These are phyloP conservation scores for Termitomyces sp. DNA, from an alignment of 768 basidiomycete species.

Conservation along the genomic window DNA sequence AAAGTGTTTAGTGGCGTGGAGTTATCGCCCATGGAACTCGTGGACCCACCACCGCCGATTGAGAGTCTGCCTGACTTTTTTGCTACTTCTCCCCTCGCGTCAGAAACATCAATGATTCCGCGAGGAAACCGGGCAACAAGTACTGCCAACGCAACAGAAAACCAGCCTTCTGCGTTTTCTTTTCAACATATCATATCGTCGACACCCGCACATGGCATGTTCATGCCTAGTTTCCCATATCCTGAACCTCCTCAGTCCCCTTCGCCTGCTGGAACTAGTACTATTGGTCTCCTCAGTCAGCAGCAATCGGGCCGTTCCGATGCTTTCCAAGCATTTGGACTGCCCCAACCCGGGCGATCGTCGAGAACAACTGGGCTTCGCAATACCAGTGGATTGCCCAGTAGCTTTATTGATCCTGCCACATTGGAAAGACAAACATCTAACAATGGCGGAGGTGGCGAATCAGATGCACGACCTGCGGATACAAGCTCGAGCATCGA, in stretches of 20 bases:
- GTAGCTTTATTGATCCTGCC: constrained; percentile 37
- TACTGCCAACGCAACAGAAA: constrained; percentile 47
- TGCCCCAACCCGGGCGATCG: constrained; percentile 36
- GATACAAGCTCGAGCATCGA: constrained; percentile 24
- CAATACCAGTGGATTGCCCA: constrained; percentile 20
- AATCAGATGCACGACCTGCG: constrained; percentile 36
- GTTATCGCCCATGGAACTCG: constrained; percentile 22
- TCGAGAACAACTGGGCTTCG: constrained; percentile 32
- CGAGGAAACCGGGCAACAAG: constrained; percentile 29
- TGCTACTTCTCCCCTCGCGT: constrained; percentile 32
- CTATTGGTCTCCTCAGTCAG: constrained; percentile 19
- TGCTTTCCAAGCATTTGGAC: constrained; percentile 41
- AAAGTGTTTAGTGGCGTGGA: constrained; percentile 44
- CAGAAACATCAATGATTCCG: constrained; percentile 11
- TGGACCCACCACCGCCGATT: constrained; percentile 46
- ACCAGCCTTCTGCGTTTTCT: constrained; percentile 49
- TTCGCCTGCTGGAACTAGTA: constrained; percentile 37
- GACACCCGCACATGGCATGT: constrained; percentile 42
- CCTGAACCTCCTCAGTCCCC: constrained; percentile 58
- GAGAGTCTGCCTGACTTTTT: constrained; percentile 51
- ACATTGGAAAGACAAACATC: constrained; percentile 27
- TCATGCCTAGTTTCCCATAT: constrained; percentile 42
- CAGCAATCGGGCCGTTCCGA: constrained; percentile 34
- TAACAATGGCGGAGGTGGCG: constrained; percentile 19
- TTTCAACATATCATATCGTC: constrained; percentile 44